Percentiles rank a stretch among this genome's conserved stretches.
phyloP scores from a whole-genome alignment of 768 basidiomycete species.

The Termitomyces sp. region DNA sequence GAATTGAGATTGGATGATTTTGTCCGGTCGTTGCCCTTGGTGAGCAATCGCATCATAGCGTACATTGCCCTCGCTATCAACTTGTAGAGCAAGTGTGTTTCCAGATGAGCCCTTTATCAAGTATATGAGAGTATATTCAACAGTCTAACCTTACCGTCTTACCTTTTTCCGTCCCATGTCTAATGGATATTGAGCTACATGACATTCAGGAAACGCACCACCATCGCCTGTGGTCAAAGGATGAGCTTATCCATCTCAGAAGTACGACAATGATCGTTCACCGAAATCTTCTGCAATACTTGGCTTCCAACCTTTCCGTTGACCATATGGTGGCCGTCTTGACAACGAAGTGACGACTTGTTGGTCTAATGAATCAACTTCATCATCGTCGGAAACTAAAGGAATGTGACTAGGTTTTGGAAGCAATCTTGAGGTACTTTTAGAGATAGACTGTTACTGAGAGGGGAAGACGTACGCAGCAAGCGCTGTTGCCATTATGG shows the following conservation, averaged over 20 bases:
- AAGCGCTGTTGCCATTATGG: slow-evolving; percentile 50
- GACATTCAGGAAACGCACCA: slow-evolving; percentile 91
- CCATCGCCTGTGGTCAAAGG: slow-evolving; percentile 53
- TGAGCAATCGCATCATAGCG: slow-evolving; percentile 96
- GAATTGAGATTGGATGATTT: slow-evolving; percentile 90
- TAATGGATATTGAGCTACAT: slow-evolving; percentile 94
- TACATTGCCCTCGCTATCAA: slow-evolving; percentile 94
- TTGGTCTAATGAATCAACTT: slow-evolving; percentile 26
- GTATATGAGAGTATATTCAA: slow-evolving; percentile 1
- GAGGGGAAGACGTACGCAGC: slow-evolving; percentile 57
- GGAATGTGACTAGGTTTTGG: slow-evolving; percentile 60
- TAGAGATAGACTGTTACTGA: background rate
- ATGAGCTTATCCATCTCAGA: background rate
- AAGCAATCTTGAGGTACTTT: slow-evolving; percentile 44
- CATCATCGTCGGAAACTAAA: slow-evolving; percentile 51
- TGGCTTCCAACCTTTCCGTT: slow-evolving; percentile 84
- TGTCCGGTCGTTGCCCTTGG: slow-evolving; percentile 87
- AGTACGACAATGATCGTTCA: slow-evolving; percentile 25
- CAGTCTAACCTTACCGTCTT: slow-evolving; percentile 13
- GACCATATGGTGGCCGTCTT: slow-evolving; percentile 78
- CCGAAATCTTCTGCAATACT: slow-evolving; percentile 79
- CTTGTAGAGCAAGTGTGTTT: slow-evolving; percentile 94
- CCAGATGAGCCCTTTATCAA: slow-evolving; percentile 72
- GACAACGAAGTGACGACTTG: slow-evolving; percentile 43
- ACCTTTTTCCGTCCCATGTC: slow-evolving; percentile 96